A percentile compares a stretch with the other conserved stretches of the same genome.
phyloP scores from a whole-genome alignment of 768 basidiomycete genomes.

The Calocybe indica region DNA sequence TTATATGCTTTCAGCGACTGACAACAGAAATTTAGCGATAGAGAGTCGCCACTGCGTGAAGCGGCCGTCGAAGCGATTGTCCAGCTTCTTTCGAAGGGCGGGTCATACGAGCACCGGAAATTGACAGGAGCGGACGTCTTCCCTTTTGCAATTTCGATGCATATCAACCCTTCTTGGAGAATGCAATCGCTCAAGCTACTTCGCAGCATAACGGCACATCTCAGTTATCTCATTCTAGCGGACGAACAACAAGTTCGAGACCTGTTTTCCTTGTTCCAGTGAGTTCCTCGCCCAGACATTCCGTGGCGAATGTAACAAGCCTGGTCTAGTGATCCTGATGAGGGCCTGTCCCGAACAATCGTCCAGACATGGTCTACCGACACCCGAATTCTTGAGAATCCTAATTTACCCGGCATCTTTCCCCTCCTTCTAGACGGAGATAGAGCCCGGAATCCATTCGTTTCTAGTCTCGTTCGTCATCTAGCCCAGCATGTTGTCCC shows the following conservation, averaged over 20 bases:
- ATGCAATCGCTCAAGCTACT: constrained; percentile 11
- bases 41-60: constrained; percentile 3
- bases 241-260: constrained; percentile 5
- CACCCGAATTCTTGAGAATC: constrained; percentile 4
- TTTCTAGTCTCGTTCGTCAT: constrained; percentile 8
- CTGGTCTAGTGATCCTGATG: constrained; percentile 11
- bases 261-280: constrained; percentile 14
- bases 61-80: constrained; percentile 9
- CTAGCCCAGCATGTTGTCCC: constrained; percentile 10
- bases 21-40: constrained; percentile 4
- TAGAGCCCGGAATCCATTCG: constrained; percentile 8
- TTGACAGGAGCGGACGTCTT: constrained; percentile 11
- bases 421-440: constrained; percentile 8
- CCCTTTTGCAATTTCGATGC: constrained; percentile 4
- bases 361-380: constrained; percentile 9
- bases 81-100: constrained; percentile 10
- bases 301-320: no score
- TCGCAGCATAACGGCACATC: constrained; percentile 6
- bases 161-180: constrained; percentile 5
- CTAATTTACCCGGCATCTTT: constrained; percentile 6
- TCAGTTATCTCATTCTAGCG: constrained; percentile 9
- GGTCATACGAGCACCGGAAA: constrained; percentile 8
- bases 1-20: background rate
- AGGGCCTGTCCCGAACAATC: constrained; percentile 6
- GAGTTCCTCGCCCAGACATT: background rate